These are phyloP conservation scores for Colletotrichum sidae DNA, from an alignment of 2,329 filamentous ascomycete species.

Conservation along the genomic window DNA sequence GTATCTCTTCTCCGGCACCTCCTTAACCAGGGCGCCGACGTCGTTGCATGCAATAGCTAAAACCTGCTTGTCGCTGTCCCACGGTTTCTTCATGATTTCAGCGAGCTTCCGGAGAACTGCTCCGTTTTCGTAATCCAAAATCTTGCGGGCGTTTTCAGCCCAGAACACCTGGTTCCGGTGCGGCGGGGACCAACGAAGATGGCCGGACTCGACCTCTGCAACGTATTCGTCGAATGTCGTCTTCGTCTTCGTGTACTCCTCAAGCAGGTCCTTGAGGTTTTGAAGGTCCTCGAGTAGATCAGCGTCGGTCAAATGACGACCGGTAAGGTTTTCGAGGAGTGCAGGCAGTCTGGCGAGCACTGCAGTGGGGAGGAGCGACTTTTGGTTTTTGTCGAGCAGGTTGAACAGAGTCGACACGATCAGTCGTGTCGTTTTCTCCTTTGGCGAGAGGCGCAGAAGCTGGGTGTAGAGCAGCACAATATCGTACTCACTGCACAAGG, in stretches of 20 bases:
- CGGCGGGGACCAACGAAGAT: conserved; percentile 92
- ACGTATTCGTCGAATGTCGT: conserved; percentile 90
- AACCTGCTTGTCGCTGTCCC: conserved; percentile 86
- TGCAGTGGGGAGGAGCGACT: conserved; percentile 84
- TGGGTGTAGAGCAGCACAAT: conserved; percentile 93
- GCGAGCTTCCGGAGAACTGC: conserved; percentile 83
- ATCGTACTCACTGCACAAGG: conserved; percentile 80
- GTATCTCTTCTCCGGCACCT: conserved; percentile 85
- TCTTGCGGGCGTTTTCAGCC: conserved; percentile 89
- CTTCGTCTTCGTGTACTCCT: conserved; percentile 77
- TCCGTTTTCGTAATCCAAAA: conserved; percentile 85
- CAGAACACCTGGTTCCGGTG: conserved; percentile 90
- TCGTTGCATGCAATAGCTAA: conserved; percentile 95
- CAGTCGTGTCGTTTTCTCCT: conserved; percentile 96
- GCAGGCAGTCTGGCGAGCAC: conserved; percentile 84
- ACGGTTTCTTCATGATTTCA: conserved; percentile 82
- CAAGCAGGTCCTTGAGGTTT: conserved; percentile 70
- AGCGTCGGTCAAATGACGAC: conserved; percentile 72
- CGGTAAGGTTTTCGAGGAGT: conserved; percentile 71
- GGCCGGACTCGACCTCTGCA: conserved; percentile 85
- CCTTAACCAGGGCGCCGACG: conserved; percentile 87
- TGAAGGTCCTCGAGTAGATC: conserved; percentile 73
- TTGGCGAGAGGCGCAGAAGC: conserved; percentile 90
- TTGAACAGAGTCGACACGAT: conserved; percentile 91
- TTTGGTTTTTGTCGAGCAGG: conserved; percentile 76